These are phyloP conservation scores for Aspergillus pseudotamarii DNA, from an alignment of 2,329 filamentous ascomycete genomes.

Conservation along the genomic window DNA sequence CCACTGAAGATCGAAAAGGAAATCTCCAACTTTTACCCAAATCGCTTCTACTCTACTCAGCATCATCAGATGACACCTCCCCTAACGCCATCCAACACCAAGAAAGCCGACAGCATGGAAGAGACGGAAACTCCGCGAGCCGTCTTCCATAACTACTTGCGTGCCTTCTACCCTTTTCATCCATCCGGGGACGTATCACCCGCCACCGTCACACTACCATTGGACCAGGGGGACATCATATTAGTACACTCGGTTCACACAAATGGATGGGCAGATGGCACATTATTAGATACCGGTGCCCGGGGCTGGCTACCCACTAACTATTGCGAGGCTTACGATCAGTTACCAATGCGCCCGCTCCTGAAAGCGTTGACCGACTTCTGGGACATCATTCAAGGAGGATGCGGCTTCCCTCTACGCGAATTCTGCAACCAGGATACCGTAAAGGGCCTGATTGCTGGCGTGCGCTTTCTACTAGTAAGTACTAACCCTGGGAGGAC, in stretches of 20 bases:
- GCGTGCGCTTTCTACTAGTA: conserved; percentile 86
- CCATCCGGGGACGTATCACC: conserved; percentile 76
- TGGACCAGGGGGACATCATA: conserved; percentile 89
- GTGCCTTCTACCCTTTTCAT: conserved; percentile 91
- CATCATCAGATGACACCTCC: conserved; percentile 68
- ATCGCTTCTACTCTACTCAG: conserved; percentile 29
- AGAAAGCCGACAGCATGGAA: conserved; percentile 59
- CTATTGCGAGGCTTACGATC: conserved; percentile 94
- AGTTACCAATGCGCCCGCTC: conserved; percentile 80
- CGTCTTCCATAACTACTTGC: conserved; percentile 90
- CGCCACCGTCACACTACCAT: conserved; percentile 81
- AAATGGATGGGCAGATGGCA: conserved; percentile 98
- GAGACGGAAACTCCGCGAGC: conserved; percentile 55
- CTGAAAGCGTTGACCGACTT: conserved; percentile 86
- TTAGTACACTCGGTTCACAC: conserved; percentile 95
- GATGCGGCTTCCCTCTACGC: conserved; percentile 71
- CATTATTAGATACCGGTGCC: conserved; percentile 79
- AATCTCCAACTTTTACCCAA: conserved; percentile 28
- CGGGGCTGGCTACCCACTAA: conserved; percentile 97
- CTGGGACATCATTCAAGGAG: conserved; percentile 85
- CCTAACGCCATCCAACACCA: conserved; percentile 64
- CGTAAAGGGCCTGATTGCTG: conserved; percentile 90
- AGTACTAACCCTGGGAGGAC: conserved; percentile 39
- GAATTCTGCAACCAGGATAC: conserved; percentile 91
- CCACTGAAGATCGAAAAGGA: conserved; percentile 43